Evolutionary conservation across 2,329 filamentous ascomycete species (phyloP).

Genomic region (Penicillium sp.): DNA sequence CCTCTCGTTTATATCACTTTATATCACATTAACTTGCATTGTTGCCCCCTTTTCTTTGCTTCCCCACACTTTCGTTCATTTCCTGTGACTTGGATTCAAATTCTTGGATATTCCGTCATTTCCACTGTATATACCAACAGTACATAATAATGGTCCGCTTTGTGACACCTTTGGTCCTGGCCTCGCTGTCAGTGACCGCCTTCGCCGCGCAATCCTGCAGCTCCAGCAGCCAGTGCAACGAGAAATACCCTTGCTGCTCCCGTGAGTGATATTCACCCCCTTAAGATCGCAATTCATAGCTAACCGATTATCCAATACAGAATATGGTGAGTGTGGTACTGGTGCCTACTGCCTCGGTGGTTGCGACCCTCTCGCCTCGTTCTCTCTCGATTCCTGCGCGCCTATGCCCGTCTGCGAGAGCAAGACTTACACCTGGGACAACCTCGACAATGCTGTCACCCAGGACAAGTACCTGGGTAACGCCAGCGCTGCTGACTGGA

Average conservation of each 20-base stretch:
- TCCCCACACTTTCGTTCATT: conserved; percentile 5
- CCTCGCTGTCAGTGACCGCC: conserved; percentile 36
- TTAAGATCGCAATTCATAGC: background rate
- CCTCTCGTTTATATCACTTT: conserved; percentile 3
- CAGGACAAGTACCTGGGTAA: conserved; percentile 87
- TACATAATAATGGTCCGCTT: conserved; percentile 39
- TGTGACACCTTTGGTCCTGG: conserved; percentile 33
- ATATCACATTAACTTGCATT: background rate
- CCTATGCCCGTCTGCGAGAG: conserved; percentile 79
- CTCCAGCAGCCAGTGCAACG: conserved; percentile 63
- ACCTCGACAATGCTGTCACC: conserved; percentile 66
- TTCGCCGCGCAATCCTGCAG: conserved; percentile 40
- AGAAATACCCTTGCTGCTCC: conserved; percentile 70
- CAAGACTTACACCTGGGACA: conserved; percentile 70
- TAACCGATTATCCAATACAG: conserved; percentile 47
- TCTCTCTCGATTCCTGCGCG: conserved; percentile 78
- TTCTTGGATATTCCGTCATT: conserved; percentile 24
- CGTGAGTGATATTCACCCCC: conserved; percentile 56
- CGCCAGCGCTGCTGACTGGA: conserved; percentile 77
- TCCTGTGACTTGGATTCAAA: conserved; percentile 11
- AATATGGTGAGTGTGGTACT: conserved; percentile 89
- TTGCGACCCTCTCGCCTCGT: conserved; percentile 85
- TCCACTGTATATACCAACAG: conserved; percentile 15
- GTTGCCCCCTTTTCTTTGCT: background rate
- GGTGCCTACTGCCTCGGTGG: conserved; percentile 95